A percentile compares a stretch with the other conserved stretches of the same genome.
Evolutionary conservation across 148 eudicot species (phyloP).

Genomic region (Rhododendron henanense): DNA sequence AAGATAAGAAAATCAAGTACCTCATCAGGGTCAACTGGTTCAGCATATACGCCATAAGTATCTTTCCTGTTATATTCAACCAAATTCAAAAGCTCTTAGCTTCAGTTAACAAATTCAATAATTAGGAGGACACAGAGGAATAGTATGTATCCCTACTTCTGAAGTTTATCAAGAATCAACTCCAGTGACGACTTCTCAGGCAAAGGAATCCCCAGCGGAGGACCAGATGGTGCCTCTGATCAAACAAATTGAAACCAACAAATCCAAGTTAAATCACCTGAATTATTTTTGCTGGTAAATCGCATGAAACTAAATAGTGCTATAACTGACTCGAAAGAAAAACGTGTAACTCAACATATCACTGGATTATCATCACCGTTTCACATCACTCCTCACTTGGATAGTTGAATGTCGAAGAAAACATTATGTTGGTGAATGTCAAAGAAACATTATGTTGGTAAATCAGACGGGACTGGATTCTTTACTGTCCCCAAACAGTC

Average conservation of each 20-base stretch:
- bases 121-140: background rate
- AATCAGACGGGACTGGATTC: background rate
- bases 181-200: slow-evolving; percentile 79
- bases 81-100: slow-evolving; percentile 1
- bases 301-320: background rate
- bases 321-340: background rate
- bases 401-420: too few relatives aligned
- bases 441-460: background rate
- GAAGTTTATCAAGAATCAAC: slow-evolving; percentile 84
- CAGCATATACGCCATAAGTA: slow-evolving; percentile 88
- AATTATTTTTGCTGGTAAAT: background rate
- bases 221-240: slow-evolving; percentile 39
- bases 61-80: slow-evolving; percentile 81
- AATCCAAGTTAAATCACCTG: background rate
- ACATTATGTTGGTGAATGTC: too few relatives aligned
- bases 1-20: slow-evolving; percentile 24
- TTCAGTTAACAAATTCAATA: slow-evolving; percentile 2
- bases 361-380: background rate
- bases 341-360: background rate
- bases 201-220: slow-evolving; percentile 32
- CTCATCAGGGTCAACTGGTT: slow-evolving; percentile 97
- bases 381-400: background rate
- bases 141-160: slow-evolving; percentile 54
- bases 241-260: slow-evolving; percentile 6
- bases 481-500: background rate